Conservation (phyloP, 805 yeast species). For the Candida ficus region DNA sequence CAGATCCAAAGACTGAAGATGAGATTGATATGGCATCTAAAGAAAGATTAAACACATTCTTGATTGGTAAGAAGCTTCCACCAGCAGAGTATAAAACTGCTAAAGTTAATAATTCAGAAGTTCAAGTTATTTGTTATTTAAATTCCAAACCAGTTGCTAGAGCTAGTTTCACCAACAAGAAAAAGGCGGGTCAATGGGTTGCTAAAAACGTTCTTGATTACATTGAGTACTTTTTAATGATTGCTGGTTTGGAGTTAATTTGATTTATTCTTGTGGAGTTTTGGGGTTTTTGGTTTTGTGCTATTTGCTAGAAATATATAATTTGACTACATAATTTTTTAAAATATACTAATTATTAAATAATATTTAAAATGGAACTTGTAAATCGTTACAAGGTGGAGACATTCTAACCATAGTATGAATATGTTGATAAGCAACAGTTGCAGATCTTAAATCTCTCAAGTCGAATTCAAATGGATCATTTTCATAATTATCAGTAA, state of each 20-base stretch:
- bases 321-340: too few species aligned
- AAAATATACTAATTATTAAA: too few species aligned
- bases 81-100: conserved; percentile 18
- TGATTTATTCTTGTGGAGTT: too few species aligned
- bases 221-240: conserved; percentile 7
- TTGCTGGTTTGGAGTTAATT: neutral
- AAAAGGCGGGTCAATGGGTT: conserved; percentile 20
- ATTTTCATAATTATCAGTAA: conserved; percentile 12
- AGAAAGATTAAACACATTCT: conserved; percentile 13
- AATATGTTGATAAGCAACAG: conserved; percentile 17
- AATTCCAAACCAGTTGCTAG: conserved; percentile 11
- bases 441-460: conserved; percentile 9
- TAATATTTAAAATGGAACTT: neutral
- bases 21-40: conserved; percentile 13
- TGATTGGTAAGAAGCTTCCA: conserved; percentile 8
- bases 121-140: conserved; percentile 16
- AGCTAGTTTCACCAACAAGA: conserved; percentile 17
- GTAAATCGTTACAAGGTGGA: conserved; percentile 20
- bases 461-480: conserved; percentile 2
- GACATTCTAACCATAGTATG: conserved; percentile 19
- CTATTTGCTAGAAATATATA: too few species aligned
- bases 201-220: conserved; percentile 16
- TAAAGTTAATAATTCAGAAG: conserved; percentile 15
- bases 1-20: conserved; percentile 2
- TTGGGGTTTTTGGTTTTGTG: too few species aligned